Evolutionary conservation across 2,329 filamentous ascomycete species (phyloP), one percentile per base, ranked within the genome.

Genomic region (Xylariaceae sp.): DNA sequence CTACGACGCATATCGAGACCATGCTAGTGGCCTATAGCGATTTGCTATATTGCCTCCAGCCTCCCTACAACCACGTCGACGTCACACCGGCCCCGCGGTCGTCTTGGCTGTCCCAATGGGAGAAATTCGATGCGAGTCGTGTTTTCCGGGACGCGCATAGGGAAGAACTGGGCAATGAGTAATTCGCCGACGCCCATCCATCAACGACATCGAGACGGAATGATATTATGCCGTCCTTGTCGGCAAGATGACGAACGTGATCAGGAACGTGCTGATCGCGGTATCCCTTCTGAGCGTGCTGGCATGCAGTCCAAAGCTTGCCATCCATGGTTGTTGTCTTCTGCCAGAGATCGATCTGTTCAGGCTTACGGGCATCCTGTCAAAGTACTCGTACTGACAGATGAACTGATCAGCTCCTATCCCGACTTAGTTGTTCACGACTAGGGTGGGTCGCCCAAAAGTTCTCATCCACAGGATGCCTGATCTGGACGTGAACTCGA

Each of bases 21-120:
- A 42, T 42, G 9, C 37, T 42, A 8, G 37, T 42, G 37, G 37
- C 37, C 37, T 42, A 42, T 42, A 42, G 8, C 37, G 37, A 42
- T 8, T 42, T 42, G 4, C 3, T 42, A 7, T 42, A 42, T 13
- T 42, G 9, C 3, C 8, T 42, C 8, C 37, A 42, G 37, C 11
- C 37, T 62, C 64, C 57, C 57, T 69, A 66, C 67, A 69, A 69
- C 68, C 67, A 69, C 4, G 45, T 47, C 6, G 67, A 69, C 9
- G 59, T 61, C 2, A 45, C 23, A 8, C 58, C 62, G 6, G 18
- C 55, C 42, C 44, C 62, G 37, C 61, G 67, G 6, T 55, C 58
- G 11, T 63, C 61, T 23, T 57, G 58, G 8, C 57, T 51, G 4
- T 56, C 53, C 59, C 59, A 69, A 56, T 68, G 37, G 11, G 60